Conservation (phyloP, 2,329 filamentous ascomycete species). For the Fusarium pseudocircinatum region DNA sequence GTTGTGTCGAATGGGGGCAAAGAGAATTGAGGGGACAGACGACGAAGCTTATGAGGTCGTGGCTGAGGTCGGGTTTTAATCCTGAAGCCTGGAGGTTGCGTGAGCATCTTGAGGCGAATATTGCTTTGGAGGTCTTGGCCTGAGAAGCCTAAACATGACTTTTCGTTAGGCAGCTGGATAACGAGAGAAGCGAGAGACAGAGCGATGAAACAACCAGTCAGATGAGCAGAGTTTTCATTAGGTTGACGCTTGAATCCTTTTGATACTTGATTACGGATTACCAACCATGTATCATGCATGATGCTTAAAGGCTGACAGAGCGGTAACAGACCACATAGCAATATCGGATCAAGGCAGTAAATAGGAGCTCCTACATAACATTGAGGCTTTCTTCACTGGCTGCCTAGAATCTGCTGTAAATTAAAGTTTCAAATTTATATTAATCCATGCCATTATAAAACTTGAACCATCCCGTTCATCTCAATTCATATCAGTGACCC, state of each 20-base stretch:
- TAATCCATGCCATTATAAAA: background rate
- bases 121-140: background rate
- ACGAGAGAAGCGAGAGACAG: background rate
- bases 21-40: conserved; percentile 65
- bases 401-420: background rate
- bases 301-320: background rate
- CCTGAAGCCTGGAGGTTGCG: conserved; percentile 17
- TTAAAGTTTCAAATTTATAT: background rate
- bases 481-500: background rate
- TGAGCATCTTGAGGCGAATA: background rate
- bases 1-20: conserved; percentile 90
- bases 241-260: background rate
- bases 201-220: background rate
- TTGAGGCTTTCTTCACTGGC: background rate
- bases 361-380: background rate
- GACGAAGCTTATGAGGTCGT: conserved; percentile 65
- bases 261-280: background rate
- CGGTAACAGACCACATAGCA: background rate
- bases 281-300: background rate
- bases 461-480: background rate
- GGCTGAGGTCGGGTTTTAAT: conserved; percentile 56
- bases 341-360: background rate
- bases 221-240: background rate
- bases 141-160: background rate
- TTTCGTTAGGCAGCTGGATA: background rate